Base-by-base conservation (phyloP, 2,329 filamentous ascomycete species). In the Colletotrichum sidae region DNA sequence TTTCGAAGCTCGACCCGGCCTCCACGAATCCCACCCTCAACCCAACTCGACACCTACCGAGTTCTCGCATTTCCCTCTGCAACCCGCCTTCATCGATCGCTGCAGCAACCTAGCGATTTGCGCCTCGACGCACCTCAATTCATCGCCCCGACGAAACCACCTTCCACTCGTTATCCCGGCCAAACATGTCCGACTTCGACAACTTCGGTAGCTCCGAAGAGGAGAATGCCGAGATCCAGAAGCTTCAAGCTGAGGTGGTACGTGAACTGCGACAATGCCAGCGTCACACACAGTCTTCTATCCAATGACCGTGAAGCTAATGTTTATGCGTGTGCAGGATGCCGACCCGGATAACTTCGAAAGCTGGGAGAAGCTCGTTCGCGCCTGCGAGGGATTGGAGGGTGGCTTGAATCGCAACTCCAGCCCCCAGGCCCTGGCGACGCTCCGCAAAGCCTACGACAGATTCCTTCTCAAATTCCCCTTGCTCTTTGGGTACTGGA, bases 401-500 rank as follows among this genome's bases (percentile, higher is more conserved):
- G 95, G 94, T 67, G 96, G 95, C 62, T 87, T 99, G 68, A 97
- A 96, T 77, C 92, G 96, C 72, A 99, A 99, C 80, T 98, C 96
- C 46, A 97, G 92, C 76, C 94, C 96, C 1, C 92, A 96, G 74
- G 93, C 96, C 35, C 94, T 99, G 72, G 90, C 93, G 17, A 90
- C 93, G 10, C 91, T 94, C 60, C 91, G 96, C 78, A 89, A 92
- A 77, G 88, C 92, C 68, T 98, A 97, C 82, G 94, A 99, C 77
- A 89, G 92, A 52, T 96, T 99, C 75, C 90, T 99, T 25, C 88
- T 92, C 67, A 97, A 97, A 75, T 99, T 97, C 70, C 96, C 96
- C 3, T 86, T 98, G 10, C 88, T 98, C 44, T 99, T 98, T 74
- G 96, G 95, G 56, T 99, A 98, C 82, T 99, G 96, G 96, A 98